Conservation (phyloP, 805 yeast genomes). For the Spathaspora hagerdaliae region DNA sequence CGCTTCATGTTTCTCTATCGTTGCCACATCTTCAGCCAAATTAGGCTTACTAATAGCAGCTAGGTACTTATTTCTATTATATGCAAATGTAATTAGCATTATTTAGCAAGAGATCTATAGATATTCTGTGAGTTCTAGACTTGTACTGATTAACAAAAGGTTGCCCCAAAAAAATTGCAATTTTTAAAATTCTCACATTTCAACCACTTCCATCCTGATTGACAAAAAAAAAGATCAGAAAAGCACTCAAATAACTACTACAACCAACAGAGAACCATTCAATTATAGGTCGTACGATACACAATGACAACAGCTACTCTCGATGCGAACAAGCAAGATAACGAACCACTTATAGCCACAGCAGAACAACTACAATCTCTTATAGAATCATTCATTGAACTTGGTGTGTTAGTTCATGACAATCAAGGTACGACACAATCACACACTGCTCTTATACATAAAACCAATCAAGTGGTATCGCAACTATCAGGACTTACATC, state of each 20-base stretch:
- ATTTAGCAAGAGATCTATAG: too few species aligned
- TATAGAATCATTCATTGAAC: constrained; percentile 75
- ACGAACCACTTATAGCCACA: constrained; percentile 26
- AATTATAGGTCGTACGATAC: not conserved
- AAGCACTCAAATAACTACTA: too few species aligned
- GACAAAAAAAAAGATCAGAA: too few species aligned
- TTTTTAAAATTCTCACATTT: too few species aligned
- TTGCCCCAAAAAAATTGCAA: too few species aligned
- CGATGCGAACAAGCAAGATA: constrained; percentile 13
- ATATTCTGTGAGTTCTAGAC: too few species aligned
- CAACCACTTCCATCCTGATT: too few species aligned
- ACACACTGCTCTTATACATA: constrained; percentile 41
- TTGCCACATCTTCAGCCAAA: too few species aligned
- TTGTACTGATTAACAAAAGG: too few species aligned
- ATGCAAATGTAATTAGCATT: constrained; percentile 6
- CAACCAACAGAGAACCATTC: too few species aligned
- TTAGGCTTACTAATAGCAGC: not conserved
- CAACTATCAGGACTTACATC: constrained; percentile 33
- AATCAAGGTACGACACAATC: constrained; percentile 86
- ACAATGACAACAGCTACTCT: constrained; percentile 30
- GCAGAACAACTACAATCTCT: constrained; percentile 28
- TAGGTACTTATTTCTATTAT: constrained; percentile 4
- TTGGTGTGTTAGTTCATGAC: constrained; percentile 91
- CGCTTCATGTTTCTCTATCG: too few species aligned
- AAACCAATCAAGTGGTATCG: constrained; percentile 38